These are phyloP conservation scores for Tolypocladium ophioglossoides DNA, from an alignment of 2,329 filamentous ascomycete genomes.

Conservation along the genomic window DNA sequence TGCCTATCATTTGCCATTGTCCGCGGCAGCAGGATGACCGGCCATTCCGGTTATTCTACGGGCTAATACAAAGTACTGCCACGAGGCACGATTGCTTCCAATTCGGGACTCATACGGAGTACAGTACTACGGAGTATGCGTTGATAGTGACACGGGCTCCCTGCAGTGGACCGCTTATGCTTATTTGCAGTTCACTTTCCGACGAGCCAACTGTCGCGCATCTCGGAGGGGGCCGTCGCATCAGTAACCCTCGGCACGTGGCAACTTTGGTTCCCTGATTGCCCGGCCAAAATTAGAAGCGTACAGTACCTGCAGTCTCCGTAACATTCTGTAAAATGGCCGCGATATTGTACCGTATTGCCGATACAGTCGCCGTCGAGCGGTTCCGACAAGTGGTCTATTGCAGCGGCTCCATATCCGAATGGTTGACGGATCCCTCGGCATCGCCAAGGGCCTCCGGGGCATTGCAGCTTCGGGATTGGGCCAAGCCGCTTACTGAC, in stretches of 20 bases:
- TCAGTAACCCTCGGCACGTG: neutral
- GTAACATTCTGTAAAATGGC: neutral
- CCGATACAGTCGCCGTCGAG: neutral
- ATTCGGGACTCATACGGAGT: neutral
- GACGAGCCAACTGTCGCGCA: neutral
- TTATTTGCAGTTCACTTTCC: neutral
- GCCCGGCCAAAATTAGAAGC: neutral
- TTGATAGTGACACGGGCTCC: neutral
- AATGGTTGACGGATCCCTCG: neutral
- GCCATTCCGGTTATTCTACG: neutral
- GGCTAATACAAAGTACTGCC: neutral
- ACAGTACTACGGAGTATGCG: neutral
- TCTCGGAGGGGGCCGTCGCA: neutral
- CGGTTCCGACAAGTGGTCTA: neutral
- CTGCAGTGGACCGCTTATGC: neutral
- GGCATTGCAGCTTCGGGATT: neutral
- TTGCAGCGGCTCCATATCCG: neutral
- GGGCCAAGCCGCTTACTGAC: neutral
- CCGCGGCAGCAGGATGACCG: neutral
- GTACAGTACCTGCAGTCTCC: neutral
- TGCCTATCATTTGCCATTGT: neutral
- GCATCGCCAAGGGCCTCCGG: neutral
- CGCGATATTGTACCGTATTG: neutral
- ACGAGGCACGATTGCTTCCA: neutral
- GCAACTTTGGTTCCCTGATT: neutral